Conservation (phyloP, 495 filamentous ascomycete species). For the Aspergillus hancockii region DNA sequence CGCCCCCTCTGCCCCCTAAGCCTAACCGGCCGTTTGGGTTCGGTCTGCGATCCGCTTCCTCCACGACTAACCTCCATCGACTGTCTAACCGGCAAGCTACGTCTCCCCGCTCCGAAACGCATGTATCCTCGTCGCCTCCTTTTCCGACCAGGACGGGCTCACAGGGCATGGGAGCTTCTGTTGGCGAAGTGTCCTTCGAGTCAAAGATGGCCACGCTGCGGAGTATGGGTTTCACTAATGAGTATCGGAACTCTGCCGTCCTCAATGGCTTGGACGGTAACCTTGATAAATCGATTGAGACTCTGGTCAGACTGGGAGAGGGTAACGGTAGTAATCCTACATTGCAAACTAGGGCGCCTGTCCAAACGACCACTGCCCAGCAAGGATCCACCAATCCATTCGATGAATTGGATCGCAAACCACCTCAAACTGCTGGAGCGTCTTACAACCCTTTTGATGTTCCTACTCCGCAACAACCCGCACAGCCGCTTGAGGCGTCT, state of each 20-base stretch:
- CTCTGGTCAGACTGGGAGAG: conserved; percentile 78
- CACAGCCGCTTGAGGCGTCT: conserved; percentile 64
- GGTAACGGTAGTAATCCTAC: conserved; percentile 39
- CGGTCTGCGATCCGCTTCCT: conserved; percentile 68
- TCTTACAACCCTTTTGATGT: conserved; percentile 71
- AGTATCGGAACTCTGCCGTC: conserved; percentile 75
- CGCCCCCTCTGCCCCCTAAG: conserved; percentile 85
- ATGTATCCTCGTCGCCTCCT: conserved; percentile 35
- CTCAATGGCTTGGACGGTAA: conserved; percentile 80
- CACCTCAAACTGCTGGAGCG: conserved; percentile 27
- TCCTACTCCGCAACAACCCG: conserved; percentile 45
- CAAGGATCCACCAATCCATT: conserved; percentile 50
- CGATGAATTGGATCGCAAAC: conserved; percentile 45
- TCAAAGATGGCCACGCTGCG: conserved; percentile 73
- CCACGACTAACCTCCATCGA: conserved; percentile 58
- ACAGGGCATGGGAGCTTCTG: conserved; percentile 66
- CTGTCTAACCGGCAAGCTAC: conserved; percentile 30
- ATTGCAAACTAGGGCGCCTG: conserved; percentile 41
- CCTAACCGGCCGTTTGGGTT: conserved; percentile 75
- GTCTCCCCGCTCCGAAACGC: conserved; percentile 30
- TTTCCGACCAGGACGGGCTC: conserved; percentile 58
- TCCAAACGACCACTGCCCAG: conserved; percentile 24
- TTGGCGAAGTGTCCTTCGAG: conserved; percentile 61
- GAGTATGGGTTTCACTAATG: conserved; percentile 92
- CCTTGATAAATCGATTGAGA: conserved; percentile 79